Evolutionary conservation across 2,329 filamentous ascomycete genomes (phyloP).

Genomic region (Chaetomium sp.): DNA sequence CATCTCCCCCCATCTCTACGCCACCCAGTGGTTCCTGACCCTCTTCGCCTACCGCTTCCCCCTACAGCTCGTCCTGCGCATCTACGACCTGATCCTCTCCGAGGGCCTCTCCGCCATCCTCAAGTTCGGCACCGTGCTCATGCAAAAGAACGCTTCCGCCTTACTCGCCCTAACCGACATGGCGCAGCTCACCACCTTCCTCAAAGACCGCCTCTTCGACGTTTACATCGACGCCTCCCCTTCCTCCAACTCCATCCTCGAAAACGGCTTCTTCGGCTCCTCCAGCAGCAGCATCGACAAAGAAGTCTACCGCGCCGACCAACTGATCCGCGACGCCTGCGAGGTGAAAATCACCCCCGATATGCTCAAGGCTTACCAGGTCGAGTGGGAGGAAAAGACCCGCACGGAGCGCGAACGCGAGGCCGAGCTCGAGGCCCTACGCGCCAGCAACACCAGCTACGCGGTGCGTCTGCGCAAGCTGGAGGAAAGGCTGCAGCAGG

Average conservation of each 20-base stretch:
- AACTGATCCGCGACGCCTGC: conserved; percentile 88
- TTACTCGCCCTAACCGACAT: conserved; percentile 86
- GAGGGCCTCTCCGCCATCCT: conserved; percentile 90
- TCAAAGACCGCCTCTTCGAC: conserved; percentile 93
- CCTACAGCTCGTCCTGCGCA: conserved; percentile 87
- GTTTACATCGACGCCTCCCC: conserved; percentile 94
- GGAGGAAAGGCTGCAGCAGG: conserved; percentile 81
- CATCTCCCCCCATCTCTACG: conserved; percentile 87
- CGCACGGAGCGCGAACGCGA: conserved; percentile 77
- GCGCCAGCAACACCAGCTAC: conserved; percentile 58
- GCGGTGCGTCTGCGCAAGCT: conserved; percentile 73
- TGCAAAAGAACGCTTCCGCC: conserved; percentile 83
- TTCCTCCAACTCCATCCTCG: conserved; percentile 84
- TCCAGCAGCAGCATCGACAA: conserved; percentile 86
- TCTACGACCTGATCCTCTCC: conserved; percentile 91
- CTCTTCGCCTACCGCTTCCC: conserved; percentile 98
- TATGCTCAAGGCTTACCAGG: conserved; percentile 69
- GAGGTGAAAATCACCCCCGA: conserved; percentile 79
- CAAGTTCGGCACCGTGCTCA: conserved; percentile 89
- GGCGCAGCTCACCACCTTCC: conserved; percentile 76
- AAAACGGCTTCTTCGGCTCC: conserved; percentile 95
- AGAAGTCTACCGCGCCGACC: conserved; percentile 90
- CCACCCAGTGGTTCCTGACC: conserved; percentile 97
- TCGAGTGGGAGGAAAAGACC: conserved; percentile 89
- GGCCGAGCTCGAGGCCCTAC: conserved; percentile 69